Evolutionary conservation across 2,329 filamentous ascomycete genomes (phyloP).

Genomic region (Fusarium heterosporum): DNA sequence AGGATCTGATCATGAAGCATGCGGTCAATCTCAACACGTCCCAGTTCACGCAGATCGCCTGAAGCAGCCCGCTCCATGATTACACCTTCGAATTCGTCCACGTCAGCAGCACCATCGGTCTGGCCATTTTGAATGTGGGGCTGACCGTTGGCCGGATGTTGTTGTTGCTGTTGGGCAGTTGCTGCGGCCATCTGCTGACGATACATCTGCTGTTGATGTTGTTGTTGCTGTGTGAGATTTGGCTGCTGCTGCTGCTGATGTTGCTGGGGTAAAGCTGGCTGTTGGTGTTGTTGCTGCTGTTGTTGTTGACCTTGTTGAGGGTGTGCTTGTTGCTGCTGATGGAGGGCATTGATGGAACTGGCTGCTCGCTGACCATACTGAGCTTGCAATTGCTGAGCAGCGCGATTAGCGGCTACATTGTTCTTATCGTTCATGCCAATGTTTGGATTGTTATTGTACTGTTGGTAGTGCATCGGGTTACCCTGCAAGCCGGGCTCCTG

Average conservation of each 20-base stretch:
- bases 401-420: constrained; percentile 64
- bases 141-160: constrained; percentile 51
- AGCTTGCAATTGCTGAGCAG: constrained; percentile 66
- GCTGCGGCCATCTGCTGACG: constrained; percentile 47
- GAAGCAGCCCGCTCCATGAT: constrained; percentile 67
- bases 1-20: constrained; percentile 77
- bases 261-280: constrained; percentile 46
- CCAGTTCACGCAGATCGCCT: constrained; percentile 67
- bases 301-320: constrained; percentile 43
- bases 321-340: constrained; percentile 51
- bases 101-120: constrained; percentile 79
- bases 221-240: constrained; percentile 48
- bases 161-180: constrained; percentile 49
- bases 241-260: constrained; percentile 47
- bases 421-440: constrained; percentile 49
- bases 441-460: constrained; percentile 45
- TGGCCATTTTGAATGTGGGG: constrained; percentile 61
- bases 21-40: constrained; percentile 73
- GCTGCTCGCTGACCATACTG: constrained; percentile 74
- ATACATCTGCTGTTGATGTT: constrained; percentile 51
- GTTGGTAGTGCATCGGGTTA: constrained; percentile 51
- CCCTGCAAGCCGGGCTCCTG: constrained; percentile 57
- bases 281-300: constrained; percentile 23
- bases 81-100: constrained; percentile 68
- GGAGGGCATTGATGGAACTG: constrained; percentile 74